phyloP scores from a whole-genome alignment of 176 grass and related monocot species.

The Lolium perenne region DNA sequence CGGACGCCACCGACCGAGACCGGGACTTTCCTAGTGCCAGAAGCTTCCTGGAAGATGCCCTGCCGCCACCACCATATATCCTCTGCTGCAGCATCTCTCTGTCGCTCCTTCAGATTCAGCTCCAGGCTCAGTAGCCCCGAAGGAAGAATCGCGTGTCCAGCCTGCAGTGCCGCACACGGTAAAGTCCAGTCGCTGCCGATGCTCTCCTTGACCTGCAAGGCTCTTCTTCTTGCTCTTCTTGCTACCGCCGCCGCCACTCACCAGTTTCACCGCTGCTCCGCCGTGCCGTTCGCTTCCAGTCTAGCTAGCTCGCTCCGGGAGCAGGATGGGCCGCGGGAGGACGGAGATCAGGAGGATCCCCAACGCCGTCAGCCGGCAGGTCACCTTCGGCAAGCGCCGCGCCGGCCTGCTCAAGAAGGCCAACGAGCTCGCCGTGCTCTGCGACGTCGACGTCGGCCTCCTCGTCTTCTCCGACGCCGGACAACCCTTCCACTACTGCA shows the following conservation, averaged over 20 bases:
- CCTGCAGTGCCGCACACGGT: neutral
- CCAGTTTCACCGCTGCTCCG: neutral
- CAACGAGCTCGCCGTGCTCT: slow-evolving; percentile 59
- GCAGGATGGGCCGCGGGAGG: neutral
- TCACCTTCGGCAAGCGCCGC: slow-evolving; percentile 58
- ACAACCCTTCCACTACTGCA: slow-evolving; percentile 50
- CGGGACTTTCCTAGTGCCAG: neutral
- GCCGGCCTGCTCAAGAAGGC: slow-evolving; percentile 63
- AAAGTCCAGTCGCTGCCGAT: neutral
- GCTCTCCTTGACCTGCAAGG: neutral
- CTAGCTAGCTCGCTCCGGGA: neutral
- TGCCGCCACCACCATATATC: neutral
- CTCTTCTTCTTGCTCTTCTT: neutral
- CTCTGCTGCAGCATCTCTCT: neutral
- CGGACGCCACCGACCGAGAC: too few relatives aligned
- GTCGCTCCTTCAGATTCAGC: neutral
- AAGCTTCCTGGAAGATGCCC: neutral
- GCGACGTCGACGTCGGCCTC: slow-evolving; percentile 47
- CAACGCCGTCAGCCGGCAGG: slow-evolving; percentile 43
- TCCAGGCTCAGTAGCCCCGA: neutral
- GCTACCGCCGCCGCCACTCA: neutral
- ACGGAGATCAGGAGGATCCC: slow-evolving; percentile 47
- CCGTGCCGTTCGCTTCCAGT: neutral
- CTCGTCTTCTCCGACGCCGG: slow-evolving; percentile 58
- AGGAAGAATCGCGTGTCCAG: neutral